Conservation (phyloP, 164 flowering plant genomes). For the Tetrastigma voinierianum region DNA sequence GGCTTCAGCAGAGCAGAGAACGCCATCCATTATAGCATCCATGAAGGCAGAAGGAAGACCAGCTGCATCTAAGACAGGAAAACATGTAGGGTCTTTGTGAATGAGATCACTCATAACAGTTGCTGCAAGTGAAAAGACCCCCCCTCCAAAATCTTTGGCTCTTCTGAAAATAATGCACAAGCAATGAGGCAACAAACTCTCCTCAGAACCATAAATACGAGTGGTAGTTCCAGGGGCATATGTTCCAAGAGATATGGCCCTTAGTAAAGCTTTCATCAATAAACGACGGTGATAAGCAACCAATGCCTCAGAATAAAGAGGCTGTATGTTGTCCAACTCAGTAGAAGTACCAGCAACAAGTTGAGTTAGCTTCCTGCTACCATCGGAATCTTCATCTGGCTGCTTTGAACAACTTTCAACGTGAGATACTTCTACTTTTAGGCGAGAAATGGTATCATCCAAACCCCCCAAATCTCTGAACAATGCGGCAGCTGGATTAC, state of each 20-base stretch:
- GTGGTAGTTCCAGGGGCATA: slow-evolving; percentile 83
- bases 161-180: slow-evolving; percentile 67
- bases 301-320: slow-evolving; percentile 75
- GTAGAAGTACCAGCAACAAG: slow-evolving; percentile 28
- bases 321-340: slow-evolving; percentile 51
- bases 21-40: slow-evolving; percentile 84
- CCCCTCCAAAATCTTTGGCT: slow-evolving; percentile 96
- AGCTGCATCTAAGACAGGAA: slow-evolving; percentile 70
- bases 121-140: slow-evolving; percentile 90
- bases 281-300: slow-evolving; percentile 71
- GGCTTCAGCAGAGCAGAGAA: slow-evolving; percentile 83
- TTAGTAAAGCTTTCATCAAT: slow-evolving; percentile 80
- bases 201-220: slow-evolving; percentile 70
- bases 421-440: slow-evolving; percentile 71
- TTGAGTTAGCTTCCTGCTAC: slow-evolving; percentile 34
- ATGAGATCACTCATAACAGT: slow-evolving; percentile 94
- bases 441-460: slow-evolving; percentile 81
- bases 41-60: slow-evolving; percentile 82
- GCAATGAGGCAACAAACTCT: slow-evolving; percentile 79
- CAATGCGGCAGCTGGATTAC: slow-evolving; percentile 86
- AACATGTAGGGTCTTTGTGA: slow-evolving; percentile 91
- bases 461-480: slow-evolving; percentile 91
- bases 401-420: slow-evolving; percentile 57
- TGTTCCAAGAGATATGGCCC: slow-evolving; percentile 89
- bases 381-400: slow-evolving; percentile 42